Evolutionary conservation across 345 rosid genomes (phyloP).

Genomic region (Carallia pectinifolia): DNA sequence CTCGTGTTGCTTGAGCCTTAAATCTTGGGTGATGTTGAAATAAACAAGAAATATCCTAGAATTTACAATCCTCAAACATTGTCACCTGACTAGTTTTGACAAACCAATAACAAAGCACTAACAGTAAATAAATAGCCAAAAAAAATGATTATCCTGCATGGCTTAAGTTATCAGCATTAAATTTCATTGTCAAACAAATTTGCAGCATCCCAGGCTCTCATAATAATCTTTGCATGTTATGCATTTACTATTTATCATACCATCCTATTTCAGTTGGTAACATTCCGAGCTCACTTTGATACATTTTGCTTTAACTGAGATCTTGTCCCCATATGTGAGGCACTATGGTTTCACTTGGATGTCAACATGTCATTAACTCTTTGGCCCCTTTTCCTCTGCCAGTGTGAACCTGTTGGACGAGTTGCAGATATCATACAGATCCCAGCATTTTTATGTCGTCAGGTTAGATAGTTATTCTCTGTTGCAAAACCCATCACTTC

Average conservation of each 20-base stretch:
- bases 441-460: conserved; percentile 96
- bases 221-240: not conserved
- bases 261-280: not conserved
- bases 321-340: not conserved
- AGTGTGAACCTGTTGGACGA: conserved; percentile 86
- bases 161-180: no score
- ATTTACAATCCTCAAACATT: no score
- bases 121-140: no score
- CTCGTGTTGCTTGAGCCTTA: conserved; percentile 1
- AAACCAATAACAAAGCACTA: no score
- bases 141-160: no score
- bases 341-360: conserved; percentile 1
- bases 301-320: not conserved
- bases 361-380: conserved; percentile 18
- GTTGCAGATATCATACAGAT: conserved; percentile 96
- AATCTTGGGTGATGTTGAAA: no score
- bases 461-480: conserved; percentile 43
- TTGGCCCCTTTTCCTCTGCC: conserved; percentile 21
- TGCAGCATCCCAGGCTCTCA: no score
- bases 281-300: no score
- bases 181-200: no score
- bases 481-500: conserved; percentile 6
- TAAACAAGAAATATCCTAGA: no score
- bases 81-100: no score
- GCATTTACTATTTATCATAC: not conserved